phyloP scores from a whole-genome alignment of 345 rosid species.

The Fremontodendron californicum region DNA sequence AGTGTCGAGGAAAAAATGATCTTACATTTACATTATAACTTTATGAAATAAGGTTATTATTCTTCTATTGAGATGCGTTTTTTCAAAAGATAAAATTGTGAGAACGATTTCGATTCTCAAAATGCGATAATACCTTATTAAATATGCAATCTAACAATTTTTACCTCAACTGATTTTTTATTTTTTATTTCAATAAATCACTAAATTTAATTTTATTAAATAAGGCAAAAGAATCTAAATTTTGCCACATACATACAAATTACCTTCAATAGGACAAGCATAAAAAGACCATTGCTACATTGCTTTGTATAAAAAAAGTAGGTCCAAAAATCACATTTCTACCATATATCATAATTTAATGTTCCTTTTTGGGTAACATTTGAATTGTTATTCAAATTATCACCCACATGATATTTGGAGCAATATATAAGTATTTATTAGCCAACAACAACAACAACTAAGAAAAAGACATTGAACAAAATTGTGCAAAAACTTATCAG shows the following conservation, averaged over 20 bases:
- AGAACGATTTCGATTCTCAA: too few species aligned
- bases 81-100: too few species aligned
- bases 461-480: not conserved
- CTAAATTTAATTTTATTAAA: not conserved
- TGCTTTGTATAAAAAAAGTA: not conserved
- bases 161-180: too few species aligned
- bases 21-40: too few species aligned
- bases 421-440: not conserved
- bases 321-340: not conserved
- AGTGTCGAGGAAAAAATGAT: too few species aligned
- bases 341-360: not conserved
- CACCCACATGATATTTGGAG: not conserved
- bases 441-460: not conserved
- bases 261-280: not conserved
- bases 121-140: too few species aligned
- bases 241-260: not conserved
- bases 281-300: not conserved
- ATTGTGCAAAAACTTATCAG: not conserved
- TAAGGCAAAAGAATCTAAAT: not conserved
- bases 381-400: not conserved
- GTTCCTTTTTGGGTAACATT: not conserved
- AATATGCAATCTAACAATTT: too few species aligned
- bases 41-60: too few species aligned
- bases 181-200: not conserved
- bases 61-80: too few species aligned